Base-by-base conservation (phyloP, 352 stramenopile species). In the Thraustotheca clavata region DNA sequence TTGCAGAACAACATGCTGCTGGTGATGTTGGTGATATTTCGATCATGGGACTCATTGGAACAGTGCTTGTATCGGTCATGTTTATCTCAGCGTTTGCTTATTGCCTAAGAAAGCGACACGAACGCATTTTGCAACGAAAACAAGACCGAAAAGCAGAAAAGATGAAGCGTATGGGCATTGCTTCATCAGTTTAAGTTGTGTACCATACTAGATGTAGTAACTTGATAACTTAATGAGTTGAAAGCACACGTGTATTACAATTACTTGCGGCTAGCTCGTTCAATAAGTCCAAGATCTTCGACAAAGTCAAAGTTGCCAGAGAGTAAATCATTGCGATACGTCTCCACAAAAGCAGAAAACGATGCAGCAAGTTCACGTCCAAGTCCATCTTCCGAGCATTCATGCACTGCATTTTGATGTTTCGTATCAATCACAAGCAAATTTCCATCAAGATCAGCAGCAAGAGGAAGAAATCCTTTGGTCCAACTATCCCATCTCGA, bases 301-400 rank as follows among this genome's bases (percentile, higher is more conserved):
- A 94, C 74, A 57, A 84, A 94, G 69, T 92, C 82, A 49, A 85
- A 91, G 29, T 89, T 79, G 26, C 79, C 79, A 0, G 81, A 89
- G 26, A 94, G 71, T 54, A 94, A 71, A n/a, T 77, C 72, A 74
- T 91, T 90, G 49, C 83, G 76, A 63, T 89, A 94, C 36, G 71
- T 75, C 40, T 94, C 85, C 35, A 94, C 69, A 63, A 82, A 92
- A 39, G 88, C 69, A 36, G 81, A 71, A 14, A 94, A 71, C 54
- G 83, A 79, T 0, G 74, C 38, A 2, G 71, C 77, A 27, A 90
- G 49, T 16, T 85, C 63, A 3, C 72, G 60, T 9, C 80, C 72
- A 26, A 79, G 76, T 11, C 79, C 79, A 49, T 90, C 82, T 57
- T 89, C 77, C 12, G 69, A 71, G 52, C 89, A 89, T 50, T 84